A percentile compares a stretch with the other conserved stretches of the same genome.
Conservation (phyloP, 2,329 filamentous ascomycete genomes). For the Sclerotiophoma versabilis region DNA sequence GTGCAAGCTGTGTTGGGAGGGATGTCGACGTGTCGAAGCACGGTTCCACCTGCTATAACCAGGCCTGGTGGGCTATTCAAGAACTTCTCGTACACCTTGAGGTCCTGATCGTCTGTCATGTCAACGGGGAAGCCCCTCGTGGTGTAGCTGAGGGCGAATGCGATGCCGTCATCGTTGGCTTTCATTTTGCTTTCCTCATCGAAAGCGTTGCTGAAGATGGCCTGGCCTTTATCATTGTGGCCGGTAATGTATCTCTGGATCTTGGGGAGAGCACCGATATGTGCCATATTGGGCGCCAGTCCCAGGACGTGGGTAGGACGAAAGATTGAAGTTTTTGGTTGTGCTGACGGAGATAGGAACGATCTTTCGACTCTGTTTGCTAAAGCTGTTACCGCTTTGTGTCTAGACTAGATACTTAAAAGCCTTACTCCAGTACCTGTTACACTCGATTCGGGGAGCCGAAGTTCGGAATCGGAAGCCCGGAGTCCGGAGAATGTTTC, state of each 20-base stretch:
- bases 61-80: slow-evolving; percentile 58
- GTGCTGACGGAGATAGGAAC: background rate
- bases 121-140: slow-evolving; percentile 57
- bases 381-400: background rate
- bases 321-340: background rate
- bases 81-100: slow-evolving; percentile 55
- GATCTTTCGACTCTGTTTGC: background rate
- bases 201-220: slow-evolving; percentile 47
- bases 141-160: slow-evolving; percentile 59
- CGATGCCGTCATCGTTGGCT: slow-evolving; percentile 53
- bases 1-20: slow-evolving; percentile 43
- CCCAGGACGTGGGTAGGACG: background rate
- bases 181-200: slow-evolving; percentile 47
- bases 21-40: slow-evolving; percentile 54
- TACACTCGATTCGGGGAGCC: slow-evolving; percentile 31
- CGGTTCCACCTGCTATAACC: slow-evolving; percentile 56
- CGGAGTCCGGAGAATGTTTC: too few species aligned
- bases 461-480: slow-evolving; percentile 29
- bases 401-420: background rate
- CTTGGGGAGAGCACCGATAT: slow-evolving; percentile 40
- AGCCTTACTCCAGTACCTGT: slow-evolving; percentile 1
- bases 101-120: slow-evolving; percentile 56
- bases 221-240: slow-evolving; percentile 46
- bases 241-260: slow-evolving; percentile 48
- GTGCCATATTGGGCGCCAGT: slow-evolving; percentile 36